Evolutionary conservation across 495 filamentous ascomycete species (phyloP), one percentile per base, ranked within the genome.

Genomic region (Aspergillus homomorphus): DNA sequence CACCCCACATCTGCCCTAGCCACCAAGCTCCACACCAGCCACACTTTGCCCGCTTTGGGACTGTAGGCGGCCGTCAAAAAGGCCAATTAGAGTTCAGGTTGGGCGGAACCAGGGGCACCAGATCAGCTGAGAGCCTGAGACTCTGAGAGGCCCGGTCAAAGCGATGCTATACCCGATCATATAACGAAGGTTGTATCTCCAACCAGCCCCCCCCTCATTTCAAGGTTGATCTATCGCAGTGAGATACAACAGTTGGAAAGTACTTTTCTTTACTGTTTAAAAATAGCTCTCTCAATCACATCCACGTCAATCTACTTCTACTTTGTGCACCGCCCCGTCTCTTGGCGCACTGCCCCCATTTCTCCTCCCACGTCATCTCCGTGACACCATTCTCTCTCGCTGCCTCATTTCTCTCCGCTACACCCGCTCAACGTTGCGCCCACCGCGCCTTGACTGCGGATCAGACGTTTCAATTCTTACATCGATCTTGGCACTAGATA

Each of bases 321-420:
- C 23, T 21, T 6, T 23, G 23, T 50, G 48, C 48, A 26, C 48
- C 18, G 8, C 48, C 48, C 48, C 48, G 57, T 52, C 46, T 53
- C 58, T 51, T 49, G 51, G 55, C 38, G 20, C 26, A 15, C 28
- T 24, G 38, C 30, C 26, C 21, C 18, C 45, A 45, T 23, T 14
- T 51, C 43, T 52, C 18, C 60, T 44, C 54, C 51, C 60, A 62
- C 60, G 60, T 62, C 60, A 62, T 62, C 54, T 43, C 28, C 33
- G 59, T 54, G 49, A 56, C 45, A 57, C 53, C 26, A 20, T 21
- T 14, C 56, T n/a, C 44, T n/a, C 28, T 26, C 23, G 21, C 22
- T 14, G 21, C 42, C 43, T 54, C 23, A n/a, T 28, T 16, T 19
- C 22, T 51, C 20, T 50, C 26, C 46, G 23, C 15, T 30, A 28